phyloP scores from a whole-genome alignment of 495 filamentous ascomycete species.

The Annulohypoxylon maeteangense region DNA sequence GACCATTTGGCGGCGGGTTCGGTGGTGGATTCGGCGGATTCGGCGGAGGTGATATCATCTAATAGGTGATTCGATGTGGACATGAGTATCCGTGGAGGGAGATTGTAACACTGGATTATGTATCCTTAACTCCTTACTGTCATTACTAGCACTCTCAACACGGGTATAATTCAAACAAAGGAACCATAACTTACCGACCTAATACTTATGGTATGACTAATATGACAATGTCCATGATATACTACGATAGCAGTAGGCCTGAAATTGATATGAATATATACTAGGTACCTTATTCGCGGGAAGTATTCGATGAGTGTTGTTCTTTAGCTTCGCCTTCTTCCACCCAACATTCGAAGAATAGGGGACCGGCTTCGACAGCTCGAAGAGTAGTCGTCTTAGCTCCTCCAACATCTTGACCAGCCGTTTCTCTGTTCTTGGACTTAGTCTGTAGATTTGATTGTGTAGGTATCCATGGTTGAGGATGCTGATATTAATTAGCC shows the following conservation, averaged over 20 bases:
- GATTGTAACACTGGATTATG: slow-evolving; percentile 30
- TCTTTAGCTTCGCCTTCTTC: slow-evolving; percentile 63
- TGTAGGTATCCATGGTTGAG: slow-evolving; percentile 74
- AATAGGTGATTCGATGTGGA: not conserved
- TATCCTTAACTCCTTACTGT: not conserved
- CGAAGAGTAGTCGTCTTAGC: slow-evolving; percentile 65
- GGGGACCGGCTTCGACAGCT: slow-evolving; percentile 69
- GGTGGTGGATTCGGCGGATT: slow-evolving; percentile 46
- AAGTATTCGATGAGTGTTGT: slow-evolving; percentile 19
- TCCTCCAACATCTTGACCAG: slow-evolving; percentile 57
- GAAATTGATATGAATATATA: not conserved
- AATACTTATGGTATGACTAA: not conserved
- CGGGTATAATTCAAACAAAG: not conserved
- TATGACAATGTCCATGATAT: not conserved
- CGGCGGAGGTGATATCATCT: slow-evolving; percentile 57
- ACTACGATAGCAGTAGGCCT: not conserved
- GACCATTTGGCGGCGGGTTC: slow-evolving; percentile 43
- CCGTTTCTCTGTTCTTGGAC: slow-evolving; percentile 47
- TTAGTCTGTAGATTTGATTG: slow-evolving; percentile 59
- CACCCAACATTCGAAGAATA: slow-evolving; percentile 75
- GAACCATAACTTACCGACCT: not conserved
- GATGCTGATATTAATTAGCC: slow-evolving; percentile 54
- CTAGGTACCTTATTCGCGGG: slow-evolving; percentile 18
- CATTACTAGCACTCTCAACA: slow-evolving; percentile 6
- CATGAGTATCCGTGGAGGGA: not conserved